Conservation (phyloP, 495 filamentous ascomycete species). For the Talaromyces thailandensis region DNA sequence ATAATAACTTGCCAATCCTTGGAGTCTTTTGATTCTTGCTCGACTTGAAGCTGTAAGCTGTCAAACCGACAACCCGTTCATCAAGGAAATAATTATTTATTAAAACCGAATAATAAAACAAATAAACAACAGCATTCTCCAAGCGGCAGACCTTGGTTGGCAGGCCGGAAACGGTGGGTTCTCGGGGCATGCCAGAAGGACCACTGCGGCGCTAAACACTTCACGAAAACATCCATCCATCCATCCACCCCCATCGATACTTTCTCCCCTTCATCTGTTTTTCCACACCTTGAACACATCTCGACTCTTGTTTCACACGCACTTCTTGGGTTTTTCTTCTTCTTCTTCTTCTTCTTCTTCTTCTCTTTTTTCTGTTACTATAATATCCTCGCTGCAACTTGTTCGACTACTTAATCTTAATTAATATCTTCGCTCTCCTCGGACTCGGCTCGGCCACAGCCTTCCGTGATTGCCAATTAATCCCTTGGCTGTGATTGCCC, state of each 20-base stretch:
- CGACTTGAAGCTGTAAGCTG: too few species aligned
- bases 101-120: neutral
- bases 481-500: neutral
- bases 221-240: neutral
- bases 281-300: neutral
- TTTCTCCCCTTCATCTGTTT: neutral
- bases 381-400: neutral
- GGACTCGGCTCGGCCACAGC: neutral
- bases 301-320: neutral
- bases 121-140: neutral
- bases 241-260: neutral
- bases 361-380: neutral
- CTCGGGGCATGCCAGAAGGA: neutral
- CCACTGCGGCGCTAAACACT: neutral
- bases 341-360: neutral
- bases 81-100: too few species aligned
- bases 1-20: too few species aligned
- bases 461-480: neutral
- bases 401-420: neutral
- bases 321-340: neutral
- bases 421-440: neutral
- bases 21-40: too few species aligned
- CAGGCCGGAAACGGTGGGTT: neutral
- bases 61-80: neutral
- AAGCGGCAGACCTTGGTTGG: too few species aligned